Evolutionary conservation across 2,329 filamentous ascomycete genomes (phyloP), one percentile per base, ranked within the genome.

Genomic region (Monilinia polystroma): DNA sequence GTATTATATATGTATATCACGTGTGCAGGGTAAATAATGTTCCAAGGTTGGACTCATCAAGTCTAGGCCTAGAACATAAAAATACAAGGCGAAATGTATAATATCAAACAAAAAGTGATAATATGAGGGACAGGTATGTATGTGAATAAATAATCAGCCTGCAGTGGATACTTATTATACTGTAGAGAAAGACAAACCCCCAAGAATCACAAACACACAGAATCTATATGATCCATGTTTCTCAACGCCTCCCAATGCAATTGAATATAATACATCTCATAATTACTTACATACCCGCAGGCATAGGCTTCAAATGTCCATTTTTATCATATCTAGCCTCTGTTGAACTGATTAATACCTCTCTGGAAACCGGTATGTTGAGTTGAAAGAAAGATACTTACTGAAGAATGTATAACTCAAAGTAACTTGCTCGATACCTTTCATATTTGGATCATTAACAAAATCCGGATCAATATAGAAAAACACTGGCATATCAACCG

Each of bases 401-500:
- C 93, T 99, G 79, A 99, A 99, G 78, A 99, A 99, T 0, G 95
- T 99, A 80, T 99, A 99, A 73, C 90, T 96, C 75, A 99, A 79
- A 45, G 95, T 99, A 66, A 99, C 93, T 2, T 93, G 97, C 80
- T 97, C 92, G 70, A 99, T 92, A 0, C 90, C 91, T 79, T 86
- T 91, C 94, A 97, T 98, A 71, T 90, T 93, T 63, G 94, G 82
- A 78, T 99, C 95, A 73, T 90, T 93, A 68, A 94, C 84, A 80
- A 99, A 89, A 76, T 98, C 95, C 0, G 95, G 95, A 76, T 99
- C 95, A 71, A 99, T 90, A 79, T 98, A 99, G 80, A 99, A 99
- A 79, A 99, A 99, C 0, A 99, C 96, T 0, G 95, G 96, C 96
- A 99, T 99, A 78, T 99, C 95, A 64, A 99, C 95, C 55, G 93